Percentiles rank a stretch among this genome's conserved stretches.
These are phyloP conservation scores for Pholiota molesta DNA, from an alignment of 768 basidiomycete genomes.

Conservation along the genomic window DNA sequence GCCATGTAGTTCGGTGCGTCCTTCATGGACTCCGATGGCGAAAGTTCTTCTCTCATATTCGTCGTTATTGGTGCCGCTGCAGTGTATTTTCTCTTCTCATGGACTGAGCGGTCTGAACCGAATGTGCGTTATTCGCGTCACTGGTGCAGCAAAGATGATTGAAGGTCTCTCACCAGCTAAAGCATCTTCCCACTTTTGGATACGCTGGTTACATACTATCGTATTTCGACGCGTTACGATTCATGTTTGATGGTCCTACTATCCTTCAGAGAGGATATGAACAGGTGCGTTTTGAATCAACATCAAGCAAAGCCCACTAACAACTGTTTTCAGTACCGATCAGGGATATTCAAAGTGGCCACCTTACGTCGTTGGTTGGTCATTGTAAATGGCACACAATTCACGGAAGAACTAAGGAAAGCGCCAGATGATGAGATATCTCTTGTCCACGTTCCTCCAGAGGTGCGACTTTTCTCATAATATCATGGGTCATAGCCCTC, in stretches of 20 bases:
- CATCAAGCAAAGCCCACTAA: background rate
- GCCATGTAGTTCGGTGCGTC: background rate
- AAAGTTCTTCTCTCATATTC: slow-evolving; percentile 10
- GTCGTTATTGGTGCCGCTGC: slow-evolving; percentile 4
- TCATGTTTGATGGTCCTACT: slow-evolving; percentile 12
- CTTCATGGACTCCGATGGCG: slow-evolving; percentile 10
- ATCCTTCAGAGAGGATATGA: slow-evolving; percentile 24
- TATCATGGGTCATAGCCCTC: too few species aligned
- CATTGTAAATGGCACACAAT: slow-evolving; percentile 31
- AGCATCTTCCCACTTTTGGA: slow-evolving; percentile 29
- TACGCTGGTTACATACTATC: slow-evolving; percentile 18
- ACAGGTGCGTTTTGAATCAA: slow-evolving; percentile 17
- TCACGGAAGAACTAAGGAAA: slow-evolving; percentile 43
- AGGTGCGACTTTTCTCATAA: slow-evolving; percentile 28
- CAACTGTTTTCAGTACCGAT: slow-evolving; percentile 15
- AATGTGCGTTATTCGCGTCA: background rate
- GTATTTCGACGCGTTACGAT: slow-evolving; percentile 26
- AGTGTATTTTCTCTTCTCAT: background rate
- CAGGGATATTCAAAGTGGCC: slow-evolving; percentile 30
- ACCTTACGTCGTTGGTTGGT: slow-evolving; percentile 40
- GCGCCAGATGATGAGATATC: slow-evolving; percentile 42
- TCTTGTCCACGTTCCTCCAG: slow-evolving; percentile 26
- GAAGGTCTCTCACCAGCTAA: slow-evolving; percentile 20
- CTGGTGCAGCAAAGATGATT: background rate
- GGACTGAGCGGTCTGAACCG: background rate